Conservation (phyloP, 768 basidiomycete species). For the Macrolepiota dolichaula region DNA sequence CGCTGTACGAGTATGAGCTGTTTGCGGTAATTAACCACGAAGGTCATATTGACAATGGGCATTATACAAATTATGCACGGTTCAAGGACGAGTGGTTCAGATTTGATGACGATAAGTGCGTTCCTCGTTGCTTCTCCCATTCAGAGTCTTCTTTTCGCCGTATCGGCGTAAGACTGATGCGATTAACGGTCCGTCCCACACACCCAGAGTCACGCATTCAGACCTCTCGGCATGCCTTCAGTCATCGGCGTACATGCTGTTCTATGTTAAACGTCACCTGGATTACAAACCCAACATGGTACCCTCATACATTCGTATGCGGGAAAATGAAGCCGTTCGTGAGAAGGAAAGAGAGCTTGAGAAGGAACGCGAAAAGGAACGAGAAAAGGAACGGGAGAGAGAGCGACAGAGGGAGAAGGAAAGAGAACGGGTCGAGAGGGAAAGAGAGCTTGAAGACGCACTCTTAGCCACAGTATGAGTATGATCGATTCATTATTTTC, state of each 20-base stretch:
- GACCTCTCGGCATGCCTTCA: slow-evolving; percentile 63
- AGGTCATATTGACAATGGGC: slow-evolving; percentile 91
- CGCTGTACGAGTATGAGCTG: slow-evolving; percentile 85
- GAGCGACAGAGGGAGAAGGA: slow-evolving; percentile 40
- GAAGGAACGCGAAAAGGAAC: slow-evolving; percentile 47
- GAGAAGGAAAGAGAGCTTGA: slow-evolving; percentile 32
- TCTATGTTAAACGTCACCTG: slow-evolving; percentile 87
- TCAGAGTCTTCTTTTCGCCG: not conserved
- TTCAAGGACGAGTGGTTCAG: slow-evolving; percentile 76
- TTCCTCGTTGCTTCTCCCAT: not conserved
- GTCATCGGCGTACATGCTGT: slow-evolving; percentile 90
- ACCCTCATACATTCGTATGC: slow-evolving; percentile 63
- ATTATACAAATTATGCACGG: slow-evolving; percentile 86
- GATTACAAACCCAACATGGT: slow-evolving; percentile 75
- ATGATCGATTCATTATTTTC: slow-evolving; percentile 14
- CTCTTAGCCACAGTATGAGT: slow-evolving; percentile 49
- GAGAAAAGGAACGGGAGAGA: slow-evolving; percentile 38
- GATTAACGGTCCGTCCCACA: not conserved
- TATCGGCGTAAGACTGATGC: not conserved
- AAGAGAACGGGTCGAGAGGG: slow-evolving; percentile 19
- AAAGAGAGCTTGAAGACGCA: slow-evolving; percentile 60
- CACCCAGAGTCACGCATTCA: slow-evolving; percentile 63
- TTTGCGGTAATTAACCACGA: slow-evolving; percentile 95
- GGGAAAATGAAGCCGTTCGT: slow-evolving; percentile 63
- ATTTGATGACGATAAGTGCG: slow-evolving; percentile 11